A percentile compares a stretch with the other conserved stretches of the same genome.
phyloP scores from a whole-genome alignment of 768 basidiomycete genomes.

The Kwoniella newhampshirensis region DNA sequence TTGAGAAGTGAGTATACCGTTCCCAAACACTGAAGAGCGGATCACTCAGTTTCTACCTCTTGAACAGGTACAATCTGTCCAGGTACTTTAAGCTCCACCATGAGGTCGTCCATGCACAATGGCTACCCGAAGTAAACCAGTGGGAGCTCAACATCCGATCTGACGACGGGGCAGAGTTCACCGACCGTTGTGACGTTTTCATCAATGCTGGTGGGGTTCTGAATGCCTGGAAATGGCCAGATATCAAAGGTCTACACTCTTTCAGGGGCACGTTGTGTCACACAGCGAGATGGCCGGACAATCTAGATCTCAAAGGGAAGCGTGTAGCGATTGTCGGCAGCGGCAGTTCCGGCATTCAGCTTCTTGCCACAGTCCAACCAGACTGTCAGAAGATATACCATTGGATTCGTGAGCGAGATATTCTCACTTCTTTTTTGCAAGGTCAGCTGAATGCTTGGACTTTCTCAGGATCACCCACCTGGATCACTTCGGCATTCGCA shows the following conservation, averaged over 20 bases:
- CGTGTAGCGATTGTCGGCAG: slow-evolving; percentile 44
- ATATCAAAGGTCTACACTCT: slow-evolving; percentile 61
- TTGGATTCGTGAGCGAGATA: slow-evolving; percentile 11
- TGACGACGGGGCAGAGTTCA: slow-evolving; percentile 7
- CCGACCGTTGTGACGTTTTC: slow-evolving; percentile 61
- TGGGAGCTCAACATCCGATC: slow-evolving; percentile 58
- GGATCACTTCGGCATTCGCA: slow-evolving; percentile 33
- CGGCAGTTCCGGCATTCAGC: slow-evolving; percentile 31
- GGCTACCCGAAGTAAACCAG: slow-evolving; percentile 59
- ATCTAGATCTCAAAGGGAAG: slow-evolving; percentile 39
- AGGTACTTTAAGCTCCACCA: slow-evolving; percentile 60
- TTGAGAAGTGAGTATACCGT: slow-evolving; percentile 48
- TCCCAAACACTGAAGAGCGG: too few relatives aligned
- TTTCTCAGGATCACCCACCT: slow-evolving; percentile 21
- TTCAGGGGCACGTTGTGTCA: slow-evolving; percentile 66
- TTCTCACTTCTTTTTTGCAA: neutral
- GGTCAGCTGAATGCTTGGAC: neutral
- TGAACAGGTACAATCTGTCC: slow-evolving; percentile 60
- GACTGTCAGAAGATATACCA: slow-evolving; percentile 13
- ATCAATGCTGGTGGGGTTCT: slow-evolving; percentile 54
- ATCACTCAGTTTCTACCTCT: too few relatives aligned
- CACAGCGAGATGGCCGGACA: slow-evolving; percentile 62
- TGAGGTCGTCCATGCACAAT: slow-evolving; percentile 60
- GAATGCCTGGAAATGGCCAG: slow-evolving; percentile 68
- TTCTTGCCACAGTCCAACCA: slow-evolving; percentile 28